A percentile compares a stretch with the other conserved stretches of the same genome.
These are phyloP conservation scores for Trichophaea hybrida DNA, from an alignment of 2,329 filamentous ascomycete genomes.

Conservation along the genomic window DNA sequence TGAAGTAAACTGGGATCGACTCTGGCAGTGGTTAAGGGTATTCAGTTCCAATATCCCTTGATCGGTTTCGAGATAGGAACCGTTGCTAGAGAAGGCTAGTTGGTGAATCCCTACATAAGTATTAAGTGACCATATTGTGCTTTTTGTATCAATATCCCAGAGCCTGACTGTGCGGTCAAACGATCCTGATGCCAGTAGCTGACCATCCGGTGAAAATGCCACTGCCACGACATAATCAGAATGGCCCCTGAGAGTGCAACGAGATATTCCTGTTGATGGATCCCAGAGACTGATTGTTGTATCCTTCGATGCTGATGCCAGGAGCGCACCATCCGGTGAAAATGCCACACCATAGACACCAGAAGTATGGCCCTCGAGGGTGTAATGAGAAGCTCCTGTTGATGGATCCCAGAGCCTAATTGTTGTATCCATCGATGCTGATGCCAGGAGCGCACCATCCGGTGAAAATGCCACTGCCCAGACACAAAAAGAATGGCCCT, in stretches of 20 bases:
- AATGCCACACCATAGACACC: slow-evolving; percentile 81
- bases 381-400: slow-evolving; percentile 13
- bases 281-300: slow-evolving; percentile 92
- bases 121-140: background rate
- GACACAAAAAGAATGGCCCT: slow-evolving; percentile 82
- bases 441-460: slow-evolving; percentile 48
- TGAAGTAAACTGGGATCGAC: background rate
- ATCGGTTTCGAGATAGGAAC: background rate
- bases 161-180: slow-evolving; percentile 19
- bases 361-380: slow-evolving; percentile 61
- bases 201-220: slow-evolving; percentile 86
- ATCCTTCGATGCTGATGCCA: slow-evolving; percentile 75
- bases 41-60: background rate
- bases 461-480: slow-evolving; percentile 91
- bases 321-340: slow-evolving; percentile 81
- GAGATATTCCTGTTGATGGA: slow-evolving; percentile 33
- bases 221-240: slow-evolving; percentile 92
- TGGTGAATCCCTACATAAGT: background rate
- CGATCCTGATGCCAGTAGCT: slow-evolving; percentile 30
- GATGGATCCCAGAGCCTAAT: slow-evolving; percentile 20
- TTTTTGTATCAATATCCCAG: slow-evolving; percentile 37
- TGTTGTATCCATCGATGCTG: slow-evolving; percentile 18
- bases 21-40: background rate
- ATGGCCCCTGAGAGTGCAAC: slow-evolving; percentile 43
- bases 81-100: background rate